Conservation (phyloP, 805 yeast genomes). For the Cyberlindnera bimundalis region DNA sequence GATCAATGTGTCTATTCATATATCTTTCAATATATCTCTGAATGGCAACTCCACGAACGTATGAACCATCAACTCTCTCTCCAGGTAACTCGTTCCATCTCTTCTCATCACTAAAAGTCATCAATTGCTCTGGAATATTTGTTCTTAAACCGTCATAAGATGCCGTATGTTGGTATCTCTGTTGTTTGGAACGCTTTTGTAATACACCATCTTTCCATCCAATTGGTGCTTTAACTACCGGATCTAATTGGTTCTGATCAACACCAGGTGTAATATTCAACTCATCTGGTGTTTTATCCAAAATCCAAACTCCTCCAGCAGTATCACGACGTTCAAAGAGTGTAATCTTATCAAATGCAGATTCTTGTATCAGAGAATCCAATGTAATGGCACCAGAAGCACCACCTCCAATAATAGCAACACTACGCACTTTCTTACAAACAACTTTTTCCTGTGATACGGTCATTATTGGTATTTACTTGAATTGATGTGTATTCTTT, state of each 20-base stretch:
- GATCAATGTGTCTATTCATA: constrained; percentile 28
- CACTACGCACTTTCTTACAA: background rate
- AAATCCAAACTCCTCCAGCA: constrained; percentile 43
- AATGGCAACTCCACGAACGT: constrained; percentile 50
- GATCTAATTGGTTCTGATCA: constrained; percentile 27
- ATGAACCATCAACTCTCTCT: constrained; percentile 37
- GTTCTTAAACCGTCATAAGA: constrained; percentile 33
- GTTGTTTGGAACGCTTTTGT: constrained; percentile 14
- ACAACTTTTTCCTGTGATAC: background rate
- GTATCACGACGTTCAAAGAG: constrained; percentile 39
- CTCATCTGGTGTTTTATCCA: constrained; percentile 23
- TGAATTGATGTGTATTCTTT: too few species aligned
- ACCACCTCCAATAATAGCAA: constrained; percentile 51
- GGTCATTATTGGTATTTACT: too few species aligned
- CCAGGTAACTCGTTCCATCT: constrained; percentile 31
- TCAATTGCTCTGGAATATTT: constrained; percentile 41
- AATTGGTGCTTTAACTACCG: constrained; percentile 19
- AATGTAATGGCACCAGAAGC: constrained; percentile 45
- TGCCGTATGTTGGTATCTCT: constrained; percentile 31
- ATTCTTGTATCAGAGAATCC: constrained; percentile 37
- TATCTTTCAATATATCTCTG: constrained; percentile 51
- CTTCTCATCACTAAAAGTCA: constrained; percentile 42
- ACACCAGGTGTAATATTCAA: constrained; percentile 29
- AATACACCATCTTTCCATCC: background rate
- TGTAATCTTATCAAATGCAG: constrained; percentile 31